Evolutionary conservation across 2,329 filamentous ascomycete genomes (phyloP).

Genomic region (Xylariaceae sp.): DNA sequence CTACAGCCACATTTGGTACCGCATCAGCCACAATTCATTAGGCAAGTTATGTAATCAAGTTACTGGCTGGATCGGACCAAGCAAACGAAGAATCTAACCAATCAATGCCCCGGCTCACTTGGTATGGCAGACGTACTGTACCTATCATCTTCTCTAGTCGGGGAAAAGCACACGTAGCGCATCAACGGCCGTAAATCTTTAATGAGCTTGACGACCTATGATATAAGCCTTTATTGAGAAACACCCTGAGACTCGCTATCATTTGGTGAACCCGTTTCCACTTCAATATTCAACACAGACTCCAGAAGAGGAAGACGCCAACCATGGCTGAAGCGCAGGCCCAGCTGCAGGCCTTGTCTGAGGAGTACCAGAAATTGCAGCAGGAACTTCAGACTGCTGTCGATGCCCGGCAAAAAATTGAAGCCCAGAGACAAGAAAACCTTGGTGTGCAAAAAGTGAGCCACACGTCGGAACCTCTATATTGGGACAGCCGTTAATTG

Average conservation of each 20-base stretch:
- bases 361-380: slow-evolving; percentile 84
- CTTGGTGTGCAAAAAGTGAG: slow-evolving; percentile 74
- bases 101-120: neutral
- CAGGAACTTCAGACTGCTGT: slow-evolving; percentile 76
- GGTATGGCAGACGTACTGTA: neutral
- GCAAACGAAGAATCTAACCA: neutral
- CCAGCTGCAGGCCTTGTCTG: slow-evolving; percentile 74
- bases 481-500: neutral
- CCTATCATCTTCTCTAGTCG: neutral
- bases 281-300: neutral
- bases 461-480: neutral
- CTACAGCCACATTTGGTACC: too few species aligned
- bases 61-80: too few species aligned
- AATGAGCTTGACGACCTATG: neutral
- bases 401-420: slow-evolving; percentile 80
- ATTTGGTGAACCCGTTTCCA: neutral
- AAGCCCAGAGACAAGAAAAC: slow-evolving; percentile 93
- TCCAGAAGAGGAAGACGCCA: neutral
- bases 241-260: neutral
- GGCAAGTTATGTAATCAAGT: too few species aligned
- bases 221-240: neutral
- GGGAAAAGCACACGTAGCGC: neutral
- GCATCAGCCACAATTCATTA: too few species aligned
- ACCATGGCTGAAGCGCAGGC: slow-evolving; percentile 70
- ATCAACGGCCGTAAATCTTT: neutral